Conservation (phyloP, 1,284 basidiomycete species). For the Papiliotrema nemorosa region DNA sequence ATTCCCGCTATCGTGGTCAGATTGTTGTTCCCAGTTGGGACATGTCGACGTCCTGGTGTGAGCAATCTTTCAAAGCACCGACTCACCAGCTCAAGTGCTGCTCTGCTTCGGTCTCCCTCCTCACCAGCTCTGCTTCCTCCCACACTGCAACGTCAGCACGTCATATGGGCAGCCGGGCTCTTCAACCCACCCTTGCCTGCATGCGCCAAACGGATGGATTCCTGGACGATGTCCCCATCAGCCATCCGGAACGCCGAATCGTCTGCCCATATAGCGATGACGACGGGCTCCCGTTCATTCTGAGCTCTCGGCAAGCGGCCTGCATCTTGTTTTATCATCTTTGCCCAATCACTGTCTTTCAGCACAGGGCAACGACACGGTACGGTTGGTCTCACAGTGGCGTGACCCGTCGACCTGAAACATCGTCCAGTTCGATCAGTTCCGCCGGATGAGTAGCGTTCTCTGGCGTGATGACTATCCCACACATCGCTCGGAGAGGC, state of each 20-base stretch:
- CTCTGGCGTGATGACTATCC: conserved; percentile 3
- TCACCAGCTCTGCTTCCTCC: conserved; percentile 3
- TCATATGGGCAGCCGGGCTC: not conserved
- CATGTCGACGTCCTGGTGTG: not conserved
- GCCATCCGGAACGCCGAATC: conserved; percentile 1
- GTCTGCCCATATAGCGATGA: not conserved
- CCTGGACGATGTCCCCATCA: not conserved
- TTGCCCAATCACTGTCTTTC: not conserved
- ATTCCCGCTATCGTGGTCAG: no score
- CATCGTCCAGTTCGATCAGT: not conserved
- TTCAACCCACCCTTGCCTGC: not conserved
- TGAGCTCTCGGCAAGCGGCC: not conserved
- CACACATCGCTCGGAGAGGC: conserved; percentile 6
- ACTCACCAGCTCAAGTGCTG: conserved; percentile 7
- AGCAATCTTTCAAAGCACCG: no score
- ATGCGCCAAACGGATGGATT: conserved; percentile 4
- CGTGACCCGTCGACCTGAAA: conserved; percentile 1
- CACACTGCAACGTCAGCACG: conserved; percentile 1
- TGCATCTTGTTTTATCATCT: not conserved
- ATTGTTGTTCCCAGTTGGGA: no score
- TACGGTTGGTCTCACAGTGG: not conserved
- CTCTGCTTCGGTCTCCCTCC: not conserved
- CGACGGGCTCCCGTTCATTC: not conserved
- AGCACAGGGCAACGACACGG: not conserved
- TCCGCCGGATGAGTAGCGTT: not conserved